A percentile compares a stretch with the other conserved stretches of the same genome.
These are phyloP conservation scores for Candida ovalis DNA, from an alignment of 805 yeast species.

Conservation along the genomic window DNA sequence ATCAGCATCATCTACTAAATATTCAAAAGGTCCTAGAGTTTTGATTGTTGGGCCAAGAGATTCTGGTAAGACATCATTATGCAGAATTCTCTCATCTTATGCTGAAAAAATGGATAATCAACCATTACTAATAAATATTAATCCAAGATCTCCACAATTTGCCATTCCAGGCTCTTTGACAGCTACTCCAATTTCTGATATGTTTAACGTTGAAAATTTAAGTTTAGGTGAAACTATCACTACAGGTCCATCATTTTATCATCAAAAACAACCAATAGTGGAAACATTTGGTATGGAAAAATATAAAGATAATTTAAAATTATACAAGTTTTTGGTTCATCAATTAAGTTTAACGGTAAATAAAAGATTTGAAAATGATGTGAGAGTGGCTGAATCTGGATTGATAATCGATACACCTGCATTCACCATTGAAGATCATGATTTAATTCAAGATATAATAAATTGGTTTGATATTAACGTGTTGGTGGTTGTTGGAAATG, in stretches of 20 bases:
- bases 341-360: constrained; percentile 38
- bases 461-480: constrained; percentile 55
- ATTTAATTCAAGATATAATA: constrained; percentile 52
- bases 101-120: constrained; percentile 63
- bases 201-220: constrained; percentile 66
- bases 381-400: constrained; percentile 45
- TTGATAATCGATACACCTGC: constrained; percentile 74
- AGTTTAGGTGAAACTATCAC: constrained; percentile 77
- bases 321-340: constrained; percentile 47
- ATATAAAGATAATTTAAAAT: constrained; percentile 51
- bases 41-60: constrained; percentile 68
- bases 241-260: constrained; percentile 70
- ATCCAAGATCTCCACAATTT: constrained; percentile 55
- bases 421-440: constrained; percentile 45
- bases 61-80: constrained; percentile 76
- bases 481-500: constrained; percentile 73
- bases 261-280: constrained; percentile 88
- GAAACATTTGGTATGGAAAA: constrained; percentile 72
- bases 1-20: neutral
- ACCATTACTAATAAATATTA: constrained; percentile 76
- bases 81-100: constrained; percentile 68
- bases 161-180: constrained; percentile 76
- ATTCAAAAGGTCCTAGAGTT: constrained; percentile 43
- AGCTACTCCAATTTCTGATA: constrained; percentile 80
- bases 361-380: constrained; percentile 48